These are phyloP conservation scores for Blastocrithidia nonstop DNA, from an alignment of 208 protist genomes.

Conservation along the genomic window DNA sequence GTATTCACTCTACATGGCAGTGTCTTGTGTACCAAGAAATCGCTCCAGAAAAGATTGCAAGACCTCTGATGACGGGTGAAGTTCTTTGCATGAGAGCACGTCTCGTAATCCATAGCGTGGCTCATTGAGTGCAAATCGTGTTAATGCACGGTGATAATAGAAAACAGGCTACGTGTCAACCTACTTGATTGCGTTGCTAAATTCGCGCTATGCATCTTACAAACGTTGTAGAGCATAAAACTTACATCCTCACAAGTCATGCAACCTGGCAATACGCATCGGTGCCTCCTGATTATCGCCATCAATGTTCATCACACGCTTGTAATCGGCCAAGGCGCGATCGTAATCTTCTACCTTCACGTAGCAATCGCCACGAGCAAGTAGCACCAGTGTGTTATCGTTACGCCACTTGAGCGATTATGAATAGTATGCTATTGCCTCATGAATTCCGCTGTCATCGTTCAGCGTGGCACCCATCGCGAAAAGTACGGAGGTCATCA, in stretches of 20 bases:
- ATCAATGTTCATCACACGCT: constrained; percentile 31
- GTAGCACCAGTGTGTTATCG: constrained; percentile 68
- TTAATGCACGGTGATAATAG: constrained; percentile 71
- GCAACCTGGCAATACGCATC: constrained; percentile 53
- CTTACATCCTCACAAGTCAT: constrained; percentile 69
- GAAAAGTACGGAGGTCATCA: constrained; percentile 75
- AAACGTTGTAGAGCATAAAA: constrained; percentile 30
- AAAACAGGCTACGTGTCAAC: constrained; percentile 51
- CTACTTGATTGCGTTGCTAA: constrained; percentile 70
- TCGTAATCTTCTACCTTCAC: constrained; percentile 63
- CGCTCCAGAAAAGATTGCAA: constrained; percentile 64
- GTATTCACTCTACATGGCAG: neutral
- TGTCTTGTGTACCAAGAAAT: constrained; percentile 33
- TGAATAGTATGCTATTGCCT: constrained; percentile 74
- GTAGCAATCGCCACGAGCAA: constrained; percentile 79
- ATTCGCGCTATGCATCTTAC: constrained; percentile 56
- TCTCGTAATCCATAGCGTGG: constrained; percentile 66
- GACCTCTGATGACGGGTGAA: constrained; percentile 34
- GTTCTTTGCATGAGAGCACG: constrained; percentile 65
- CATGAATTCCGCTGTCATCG: constrained; percentile 24
- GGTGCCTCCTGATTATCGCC: constrained; percentile 30
- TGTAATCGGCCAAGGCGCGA: constrained; percentile 56
- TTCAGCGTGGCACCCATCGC: constrained; percentile 28
- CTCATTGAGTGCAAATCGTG: constrained; percentile 64
- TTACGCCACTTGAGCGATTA: constrained; percentile 73